These are phyloP conservation scores for Friedmanniomyces simplex DNA, from an alignment of 495 filamentous ascomycete genomes.

Conservation along the genomic window DNA sequence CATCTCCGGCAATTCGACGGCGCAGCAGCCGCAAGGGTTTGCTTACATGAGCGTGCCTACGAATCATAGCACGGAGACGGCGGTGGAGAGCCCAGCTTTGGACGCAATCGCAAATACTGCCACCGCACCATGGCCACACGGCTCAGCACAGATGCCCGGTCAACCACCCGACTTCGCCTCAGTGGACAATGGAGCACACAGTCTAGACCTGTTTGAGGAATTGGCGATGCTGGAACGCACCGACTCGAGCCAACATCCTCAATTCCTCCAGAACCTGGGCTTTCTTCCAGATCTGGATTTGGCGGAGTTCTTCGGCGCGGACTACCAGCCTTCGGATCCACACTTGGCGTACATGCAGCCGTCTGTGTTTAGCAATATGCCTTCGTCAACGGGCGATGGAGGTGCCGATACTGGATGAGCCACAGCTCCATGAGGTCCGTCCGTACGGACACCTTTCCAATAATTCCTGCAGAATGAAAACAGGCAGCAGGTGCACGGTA, in stretches of 20 bases:
- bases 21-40: not conserved
- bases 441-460: too few species aligned
- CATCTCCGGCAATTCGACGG: not conserved
- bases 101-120: not conserved
- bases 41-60: too few species aligned
- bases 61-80: not conserved
- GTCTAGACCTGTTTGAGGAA: constrained; percentile 30
- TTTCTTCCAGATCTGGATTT: constrained; percentile 35
- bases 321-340: constrained; percentile 21
- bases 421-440: too few species aligned
- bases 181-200: constrained; percentile 18
- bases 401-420: not conserved
- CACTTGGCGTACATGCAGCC: constrained; percentile 12
- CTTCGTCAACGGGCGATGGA: not conserved
- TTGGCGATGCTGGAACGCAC: constrained; percentile 23
- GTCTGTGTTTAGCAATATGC: not conserved
- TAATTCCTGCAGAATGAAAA: too few species aligned
- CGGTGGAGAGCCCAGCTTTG: not conserved
- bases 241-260: constrained; percentile 18
- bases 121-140: not conserved
- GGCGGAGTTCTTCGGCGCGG: constrained; percentile 21
- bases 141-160: not conserved
- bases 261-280: constrained; percentile 33
- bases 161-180: not conserved
- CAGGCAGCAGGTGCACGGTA: too few species aligned